Percentiles rank a stretch among this genome's conserved stretches.
phyloP scores from a whole-genome alignment of 2,329 filamentous ascomycete genomes.

The Chrysoporthe deuterocubensis region DNA sequence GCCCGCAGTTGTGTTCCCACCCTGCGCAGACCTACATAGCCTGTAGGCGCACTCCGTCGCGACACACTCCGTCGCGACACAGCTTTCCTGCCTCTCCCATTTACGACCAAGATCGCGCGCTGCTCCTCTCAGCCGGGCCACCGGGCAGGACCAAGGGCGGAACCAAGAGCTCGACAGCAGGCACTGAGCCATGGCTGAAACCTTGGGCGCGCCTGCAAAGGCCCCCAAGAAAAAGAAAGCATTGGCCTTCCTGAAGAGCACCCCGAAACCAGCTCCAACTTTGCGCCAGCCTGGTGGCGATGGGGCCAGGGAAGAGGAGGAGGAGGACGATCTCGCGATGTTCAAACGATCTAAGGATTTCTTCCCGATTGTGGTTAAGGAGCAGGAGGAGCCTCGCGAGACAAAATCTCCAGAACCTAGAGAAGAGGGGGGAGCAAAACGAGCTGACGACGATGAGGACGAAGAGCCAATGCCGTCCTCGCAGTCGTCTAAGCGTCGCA shows the following conservation, averaged over 20 bases:
- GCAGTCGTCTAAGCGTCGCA: constrained; percentile 25
- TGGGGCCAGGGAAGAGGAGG: constrained; percentile 29
- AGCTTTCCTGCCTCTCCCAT: background rate
- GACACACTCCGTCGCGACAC: no score
- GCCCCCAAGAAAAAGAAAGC: constrained; percentile 31
- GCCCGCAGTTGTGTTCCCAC: background rate
- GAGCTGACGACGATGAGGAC: constrained; percentile 25
- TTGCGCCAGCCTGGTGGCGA: constrained; percentile 3
- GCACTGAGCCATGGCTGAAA: constrained; percentile 16
- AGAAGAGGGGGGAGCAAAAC: constrained; percentile 8
- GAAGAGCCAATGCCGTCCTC: constrained; percentile 17
- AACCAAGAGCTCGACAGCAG: background rate
- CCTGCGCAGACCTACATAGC: no score
- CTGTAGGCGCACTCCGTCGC: background rate
- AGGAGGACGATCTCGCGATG: constrained; percentile 46
- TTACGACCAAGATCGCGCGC: background rate
- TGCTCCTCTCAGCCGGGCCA: no score
- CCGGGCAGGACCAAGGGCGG: background rate
- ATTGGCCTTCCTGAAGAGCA: constrained; percentile 34
- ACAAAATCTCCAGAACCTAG: constrained; percentile 19
- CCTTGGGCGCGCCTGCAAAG: constrained; percentile 15
- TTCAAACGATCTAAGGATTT: constrained; percentile 57
- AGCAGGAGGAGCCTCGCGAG: constrained; percentile 28
- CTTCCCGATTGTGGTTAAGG: constrained; percentile 43
- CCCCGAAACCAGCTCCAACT: constrained; percentile 3